Evolutionary conservation across 2,329 filamentous ascomycete species (phyloP).

Genomic region (Fusarium albosuccineum): DNA sequence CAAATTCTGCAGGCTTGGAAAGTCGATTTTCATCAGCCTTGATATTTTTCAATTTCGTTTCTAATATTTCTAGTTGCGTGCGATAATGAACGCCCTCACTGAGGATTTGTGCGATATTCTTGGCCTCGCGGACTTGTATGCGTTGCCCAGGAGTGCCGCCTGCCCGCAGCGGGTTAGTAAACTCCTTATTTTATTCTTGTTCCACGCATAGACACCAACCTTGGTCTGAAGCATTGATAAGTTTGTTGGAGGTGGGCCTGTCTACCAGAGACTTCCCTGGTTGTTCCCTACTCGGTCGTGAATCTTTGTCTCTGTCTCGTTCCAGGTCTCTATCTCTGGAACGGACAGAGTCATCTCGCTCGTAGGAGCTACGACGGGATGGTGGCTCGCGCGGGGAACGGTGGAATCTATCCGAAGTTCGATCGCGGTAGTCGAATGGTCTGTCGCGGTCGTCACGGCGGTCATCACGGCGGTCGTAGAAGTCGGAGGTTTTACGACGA

Average conservation of each 20-base stretch:
- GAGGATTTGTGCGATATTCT: constrained; percentile 35
- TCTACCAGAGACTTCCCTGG: constrained; percentile 8
- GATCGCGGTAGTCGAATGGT: constrained; percentile 26
- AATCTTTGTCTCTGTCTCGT: constrained; percentile 9
- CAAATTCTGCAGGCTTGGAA: constrained; percentile 39
- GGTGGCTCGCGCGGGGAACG: constrained; percentile 13
- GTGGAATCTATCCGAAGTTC: constrained; percentile 20
- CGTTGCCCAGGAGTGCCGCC: constrained; percentile 5
- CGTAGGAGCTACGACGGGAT: constrained; percentile 19
- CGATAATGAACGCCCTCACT: constrained; percentile 40
- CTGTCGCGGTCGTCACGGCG: constrained; percentile 25
- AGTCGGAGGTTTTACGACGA: constrained; percentile 9
- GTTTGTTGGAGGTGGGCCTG: constrained; percentile 9
- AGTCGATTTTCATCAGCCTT: constrained; percentile 31
- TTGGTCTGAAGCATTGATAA: constrained; percentile 25
- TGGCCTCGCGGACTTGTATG: constrained; percentile 10
- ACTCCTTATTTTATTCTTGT: background rate
- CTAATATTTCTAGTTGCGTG: constrained; percentile 32
- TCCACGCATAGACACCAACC: constrained; percentile 20
- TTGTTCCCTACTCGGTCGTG: constrained; percentile 1
- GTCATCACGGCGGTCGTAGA: constrained; percentile 23
- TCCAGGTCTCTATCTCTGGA: constrained; percentile 20
- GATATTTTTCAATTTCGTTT: constrained; percentile 32
- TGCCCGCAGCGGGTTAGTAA: constrained; percentile 13
- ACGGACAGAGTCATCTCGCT: constrained; percentile 21